phyloP scores from a whole-genome alignment of 2,329 filamentous ascomycete genomes.

The Nannizziopsis arthrosporioides region DNA sequence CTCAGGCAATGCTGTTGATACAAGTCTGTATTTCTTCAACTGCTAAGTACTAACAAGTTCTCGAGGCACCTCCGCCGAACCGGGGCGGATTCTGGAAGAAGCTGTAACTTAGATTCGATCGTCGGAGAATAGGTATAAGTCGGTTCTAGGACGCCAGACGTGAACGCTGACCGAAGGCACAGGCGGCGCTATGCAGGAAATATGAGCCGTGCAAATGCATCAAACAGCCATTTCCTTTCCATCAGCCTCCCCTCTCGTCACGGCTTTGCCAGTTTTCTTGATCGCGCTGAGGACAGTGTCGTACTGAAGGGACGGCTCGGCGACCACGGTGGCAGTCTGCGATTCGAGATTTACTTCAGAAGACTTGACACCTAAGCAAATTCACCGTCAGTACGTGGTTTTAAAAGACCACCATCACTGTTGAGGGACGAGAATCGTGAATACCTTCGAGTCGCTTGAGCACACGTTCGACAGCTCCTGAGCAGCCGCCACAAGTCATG shows the following conservation, averaged over 20 bases:
- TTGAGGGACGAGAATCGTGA: constrained; percentile 20
- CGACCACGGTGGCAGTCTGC: constrained; percentile 68
- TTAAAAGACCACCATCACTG: background rate
- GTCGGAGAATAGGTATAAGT: too few relatives aligned
- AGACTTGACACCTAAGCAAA: constrained; percentile 59
- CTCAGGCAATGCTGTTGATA: too few relatives aligned
- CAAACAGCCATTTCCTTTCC: constrained; percentile 30
- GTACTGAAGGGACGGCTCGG: constrained; percentile 59
- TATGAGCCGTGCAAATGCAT: constrained; percentile 6
- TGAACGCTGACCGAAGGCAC: too few relatives aligned
- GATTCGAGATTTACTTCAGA: constrained; percentile 79
- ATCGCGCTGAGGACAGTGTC: constrained; percentile 76
- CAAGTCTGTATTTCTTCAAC: too few relatives aligned
- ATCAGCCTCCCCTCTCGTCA: constrained; percentile 52
- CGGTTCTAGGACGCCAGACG: too few relatives aligned
- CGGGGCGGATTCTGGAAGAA: too few relatives aligned
- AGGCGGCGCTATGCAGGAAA: background rate
- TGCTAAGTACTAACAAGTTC: too few relatives aligned
- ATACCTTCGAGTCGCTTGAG: constrained; percentile 83
- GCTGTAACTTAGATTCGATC: too few relatives aligned
- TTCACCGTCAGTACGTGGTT: background rate
- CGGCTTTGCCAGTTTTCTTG: constrained; percentile 88
- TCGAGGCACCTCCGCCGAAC: too few relatives aligned
- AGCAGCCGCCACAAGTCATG: constrained; percentile 96
- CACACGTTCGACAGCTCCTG: constrained; percentile 80